These are phyloP conservation scores for Lachnellula arida DNA, from an alignment of 2,329 filamentous ascomycete genomes.

Conservation along the genomic window DNA sequence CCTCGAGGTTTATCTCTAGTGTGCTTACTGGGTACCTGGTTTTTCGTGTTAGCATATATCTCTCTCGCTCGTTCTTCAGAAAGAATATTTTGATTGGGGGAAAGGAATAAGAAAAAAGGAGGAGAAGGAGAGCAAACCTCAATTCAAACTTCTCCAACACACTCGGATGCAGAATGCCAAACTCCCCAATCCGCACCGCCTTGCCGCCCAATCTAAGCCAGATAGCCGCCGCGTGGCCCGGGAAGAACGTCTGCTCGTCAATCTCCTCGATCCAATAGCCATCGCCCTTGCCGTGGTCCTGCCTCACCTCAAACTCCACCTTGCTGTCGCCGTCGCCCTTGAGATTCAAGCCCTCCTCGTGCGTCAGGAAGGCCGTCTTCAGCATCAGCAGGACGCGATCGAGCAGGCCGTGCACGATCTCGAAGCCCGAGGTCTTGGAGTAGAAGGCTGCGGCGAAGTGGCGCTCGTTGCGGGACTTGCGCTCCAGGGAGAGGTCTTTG, in stretches of 20 bases:
- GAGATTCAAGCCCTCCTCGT: conserved; percentile 58
- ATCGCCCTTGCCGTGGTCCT: conserved; percentile 54
- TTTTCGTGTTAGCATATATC: conserved; percentile 20
- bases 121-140: conserved; percentile 54
- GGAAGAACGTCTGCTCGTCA: conserved; percentile 86
- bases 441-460: conserved; percentile 97
- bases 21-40: conserved; percentile 83
- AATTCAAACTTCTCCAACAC: conserved; percentile 93
- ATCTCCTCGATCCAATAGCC: conserved; percentile 95
- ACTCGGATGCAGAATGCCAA: conserved; percentile 89
- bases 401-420: conserved; percentile 88
- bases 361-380: conserved; percentile 71
- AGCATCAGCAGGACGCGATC: conserved; percentile 93
- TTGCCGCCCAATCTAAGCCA: conserved; percentile 71
- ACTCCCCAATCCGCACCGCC: conserved; percentile 74
- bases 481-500: conserved; percentile 77
- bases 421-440: conserved; percentile 90
- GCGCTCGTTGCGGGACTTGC: conserved; percentile 85
- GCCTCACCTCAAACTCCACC: conserved; percentile 48
- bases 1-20: conserved; percentile 89
- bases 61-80: too few species aligned
- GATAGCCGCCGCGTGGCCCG: conserved; percentile 82
- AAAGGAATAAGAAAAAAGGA: too few species aligned
- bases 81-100: background rate
- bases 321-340: conserved; percentile 39